These are phyloP conservation scores for Zoysia japonica DNA, from an alignment of 176 grass and related monocot genomes.

Conservation along the genomic window DNA sequence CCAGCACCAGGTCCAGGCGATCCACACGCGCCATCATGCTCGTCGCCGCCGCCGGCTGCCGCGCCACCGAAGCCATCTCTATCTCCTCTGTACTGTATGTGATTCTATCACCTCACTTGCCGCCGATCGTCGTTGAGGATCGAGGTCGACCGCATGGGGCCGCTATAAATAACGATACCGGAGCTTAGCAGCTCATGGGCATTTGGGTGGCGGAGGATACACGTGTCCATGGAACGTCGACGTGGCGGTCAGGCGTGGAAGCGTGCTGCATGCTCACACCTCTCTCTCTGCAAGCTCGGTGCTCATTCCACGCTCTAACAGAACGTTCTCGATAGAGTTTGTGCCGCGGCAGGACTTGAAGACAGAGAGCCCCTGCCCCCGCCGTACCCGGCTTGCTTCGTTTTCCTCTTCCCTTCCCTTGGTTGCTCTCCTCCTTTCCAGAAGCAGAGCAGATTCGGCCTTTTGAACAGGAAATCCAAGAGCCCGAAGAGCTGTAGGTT, in stretches of 20 bases:
- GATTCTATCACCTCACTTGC: too few species aligned
- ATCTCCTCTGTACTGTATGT: too few species aligned
- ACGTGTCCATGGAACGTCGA: neutral
- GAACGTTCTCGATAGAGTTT: too few species aligned
- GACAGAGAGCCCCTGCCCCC: too few species aligned
- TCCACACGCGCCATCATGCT: conserved; percentile 63
- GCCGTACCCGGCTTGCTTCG: too few species aligned
- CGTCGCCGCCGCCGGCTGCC: conserved; percentile 3
- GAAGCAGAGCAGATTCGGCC: too few species aligned
- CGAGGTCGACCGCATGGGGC: neutral
- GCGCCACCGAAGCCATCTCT: conserved; percentile 17
- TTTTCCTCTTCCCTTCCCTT: too few species aligned
- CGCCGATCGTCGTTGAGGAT: neutral
- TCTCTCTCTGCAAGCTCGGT: neutral
- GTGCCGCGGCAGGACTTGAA: too few species aligned
- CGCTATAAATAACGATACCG: neutral
- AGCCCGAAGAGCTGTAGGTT: too few species aligned
- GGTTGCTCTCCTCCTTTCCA: too few species aligned
- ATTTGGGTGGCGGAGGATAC: neutral
- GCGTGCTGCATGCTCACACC: conserved; percentile 6
- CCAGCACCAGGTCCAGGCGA: conserved; percentile 60
- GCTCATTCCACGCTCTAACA: neutral
- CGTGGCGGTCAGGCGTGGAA: neutral
- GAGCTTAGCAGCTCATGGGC: neutral
- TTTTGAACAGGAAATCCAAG: too few species aligned